Evolutionary conservation across 2,329 filamentous ascomycete genomes (phyloP).

Genomic region (Purpureocillium takamizusanense): DNA sequence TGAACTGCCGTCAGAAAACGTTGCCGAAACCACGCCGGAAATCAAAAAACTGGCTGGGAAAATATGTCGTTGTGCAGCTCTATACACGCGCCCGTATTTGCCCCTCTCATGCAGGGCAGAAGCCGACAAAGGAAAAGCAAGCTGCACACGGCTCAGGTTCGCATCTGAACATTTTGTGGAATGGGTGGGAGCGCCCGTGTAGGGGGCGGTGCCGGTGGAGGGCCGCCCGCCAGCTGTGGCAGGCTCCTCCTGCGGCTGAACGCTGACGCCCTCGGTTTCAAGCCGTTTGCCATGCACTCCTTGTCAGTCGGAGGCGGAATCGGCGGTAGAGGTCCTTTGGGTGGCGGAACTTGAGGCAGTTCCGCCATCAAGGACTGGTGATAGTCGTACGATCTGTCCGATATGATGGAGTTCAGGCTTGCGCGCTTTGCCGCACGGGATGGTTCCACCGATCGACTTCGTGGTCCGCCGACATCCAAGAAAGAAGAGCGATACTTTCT

Average conservation of each 20-base stretch:
- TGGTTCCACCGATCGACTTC: constrained; percentile 5
- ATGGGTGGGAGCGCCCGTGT: constrained; percentile 46
- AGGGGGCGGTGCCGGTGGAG: constrained; percentile 45
- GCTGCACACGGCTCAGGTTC: not conserved
- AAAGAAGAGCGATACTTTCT: constrained; percentile 4
- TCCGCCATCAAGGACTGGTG: constrained; percentile 5
- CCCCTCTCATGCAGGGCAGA: not conserved
- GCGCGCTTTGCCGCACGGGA: constrained; percentile 15
- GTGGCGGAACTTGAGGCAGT: constrained; percentile 16
- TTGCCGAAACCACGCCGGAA: too few relatives aligned
- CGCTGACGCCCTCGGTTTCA: constrained; percentile 12
- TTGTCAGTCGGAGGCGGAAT: constrained; percentile 17
- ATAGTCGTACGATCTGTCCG: constrained; percentile 10
- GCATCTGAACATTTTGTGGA: constrained; percentile 22
- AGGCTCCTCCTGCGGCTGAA: constrained; percentile 40
- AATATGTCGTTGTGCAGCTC: too few relatives aligned
- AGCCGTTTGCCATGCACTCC: constrained; percentile 11
- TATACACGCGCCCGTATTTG: too few relatives aligned
- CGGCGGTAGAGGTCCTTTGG: constrained; percentile 19
- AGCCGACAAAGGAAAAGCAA: not conserved
- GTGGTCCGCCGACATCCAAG: constrained; percentile 1
- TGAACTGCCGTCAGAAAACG: too few relatives aligned
- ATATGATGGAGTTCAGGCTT: constrained; percentile 18
- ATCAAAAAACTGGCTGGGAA: too few relatives aligned
- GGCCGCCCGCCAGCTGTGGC: constrained; percentile 37